Evolutionary conservation across 805 yeast species (phyloP).

Genomic region (Danielozyma ontarioensis): DNA sequence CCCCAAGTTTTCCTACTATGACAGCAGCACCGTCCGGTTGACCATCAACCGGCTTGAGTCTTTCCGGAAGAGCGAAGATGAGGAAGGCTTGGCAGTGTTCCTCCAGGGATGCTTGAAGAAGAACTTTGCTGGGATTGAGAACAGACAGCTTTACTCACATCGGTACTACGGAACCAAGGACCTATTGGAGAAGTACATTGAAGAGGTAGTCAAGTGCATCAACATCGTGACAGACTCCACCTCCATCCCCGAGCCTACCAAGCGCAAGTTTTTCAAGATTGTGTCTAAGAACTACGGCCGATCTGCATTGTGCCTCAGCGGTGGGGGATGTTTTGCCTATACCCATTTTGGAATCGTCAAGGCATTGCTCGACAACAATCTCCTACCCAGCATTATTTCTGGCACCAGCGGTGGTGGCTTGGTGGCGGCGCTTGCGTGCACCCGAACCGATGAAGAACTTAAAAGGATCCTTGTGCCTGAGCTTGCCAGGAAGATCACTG

Average conservation of each 20-base stretch:
- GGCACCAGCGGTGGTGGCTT: constrained; percentile 84
- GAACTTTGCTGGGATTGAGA: constrained; percentile 77
- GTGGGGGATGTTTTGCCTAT: constrained; percentile 78
- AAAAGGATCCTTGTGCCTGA: constrained; percentile 51
- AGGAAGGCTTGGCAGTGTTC: constrained; percentile 47
- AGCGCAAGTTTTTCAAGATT: constrained; percentile 50
- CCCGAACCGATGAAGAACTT: constrained; percentile 66
- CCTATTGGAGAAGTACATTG: constrained; percentile 50
- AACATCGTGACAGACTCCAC: constrained; percentile 36
- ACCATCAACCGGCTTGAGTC: constrained; percentile 39
- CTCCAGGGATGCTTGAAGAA: constrained; percentile 64
- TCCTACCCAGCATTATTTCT: constrained; percentile 62
- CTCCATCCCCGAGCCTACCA: constrained; percentile 33
- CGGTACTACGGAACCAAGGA: constrained; percentile 71
- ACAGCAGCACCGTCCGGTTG: constrained; percentile 52
- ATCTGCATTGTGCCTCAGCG: constrained; percentile 66
- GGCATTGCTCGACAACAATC: constrained; percentile 62
- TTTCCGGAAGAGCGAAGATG: constrained; percentile 24
- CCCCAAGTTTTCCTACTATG: constrained; percentile 62
- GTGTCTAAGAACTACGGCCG: constrained; percentile 64
- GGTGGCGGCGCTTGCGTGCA: constrained; percentile 66
- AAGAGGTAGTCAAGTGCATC: constrained; percentile 46
- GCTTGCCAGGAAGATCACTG: constrained; percentile 58
- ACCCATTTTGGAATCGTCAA: constrained; percentile 74
- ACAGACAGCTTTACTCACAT: constrained; percentile 65